Evolutionary conservation across 306 rosid genomes (phyloP).

Genomic region (Corylus avellana): DNA sequence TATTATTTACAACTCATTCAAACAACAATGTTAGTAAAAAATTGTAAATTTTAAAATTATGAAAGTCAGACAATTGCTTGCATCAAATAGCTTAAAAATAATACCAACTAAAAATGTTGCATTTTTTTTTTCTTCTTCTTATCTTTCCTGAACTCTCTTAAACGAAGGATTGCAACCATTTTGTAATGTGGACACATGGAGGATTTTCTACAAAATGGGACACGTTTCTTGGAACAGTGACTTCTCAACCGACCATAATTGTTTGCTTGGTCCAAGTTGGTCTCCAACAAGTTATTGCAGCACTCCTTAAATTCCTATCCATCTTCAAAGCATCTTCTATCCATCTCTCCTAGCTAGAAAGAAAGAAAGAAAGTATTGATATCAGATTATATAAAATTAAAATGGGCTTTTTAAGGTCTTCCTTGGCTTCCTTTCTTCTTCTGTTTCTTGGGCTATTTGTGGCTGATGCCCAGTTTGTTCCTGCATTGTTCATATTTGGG

Average conservation of each 20-base stretch:
- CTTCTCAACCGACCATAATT: slow-evolving; percentile 2
- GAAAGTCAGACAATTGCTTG: too few species aligned
- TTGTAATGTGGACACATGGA: background rate
- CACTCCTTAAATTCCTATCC: slow-evolving; percentile 15
- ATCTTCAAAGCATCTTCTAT: background rate
- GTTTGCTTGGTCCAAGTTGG: background rate
- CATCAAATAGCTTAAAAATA: too few species aligned
- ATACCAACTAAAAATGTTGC: too few species aligned
- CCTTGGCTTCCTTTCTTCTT: slow-evolving; percentile 28
- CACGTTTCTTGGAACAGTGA: slow-evolving; percentile 37
- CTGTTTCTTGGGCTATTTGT: slow-evolving; percentile 25
- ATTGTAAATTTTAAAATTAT: too few species aligned
- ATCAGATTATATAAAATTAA: background rate
- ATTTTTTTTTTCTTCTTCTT: too few species aligned
- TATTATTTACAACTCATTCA: too few species aligned
- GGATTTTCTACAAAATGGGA: background rate
- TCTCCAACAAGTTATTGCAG: background rate
- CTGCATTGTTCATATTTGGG: slow-evolving; percentile 76
- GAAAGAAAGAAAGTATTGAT: background rate
- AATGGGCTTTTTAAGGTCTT: slow-evolving; percentile 36
- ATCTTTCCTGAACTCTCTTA: too few species aligned
- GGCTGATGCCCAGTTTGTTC: slow-evolving; percentile 61
- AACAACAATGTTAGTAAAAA: too few species aligned
- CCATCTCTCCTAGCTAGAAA: background rate
- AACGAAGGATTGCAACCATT: background rate